Evolutionary conservation across 192 early-diverging fungal species (phyloP), one percentile per base, ranked within the genome.

Genomic region (Glomus cerebriforme): DNA sequence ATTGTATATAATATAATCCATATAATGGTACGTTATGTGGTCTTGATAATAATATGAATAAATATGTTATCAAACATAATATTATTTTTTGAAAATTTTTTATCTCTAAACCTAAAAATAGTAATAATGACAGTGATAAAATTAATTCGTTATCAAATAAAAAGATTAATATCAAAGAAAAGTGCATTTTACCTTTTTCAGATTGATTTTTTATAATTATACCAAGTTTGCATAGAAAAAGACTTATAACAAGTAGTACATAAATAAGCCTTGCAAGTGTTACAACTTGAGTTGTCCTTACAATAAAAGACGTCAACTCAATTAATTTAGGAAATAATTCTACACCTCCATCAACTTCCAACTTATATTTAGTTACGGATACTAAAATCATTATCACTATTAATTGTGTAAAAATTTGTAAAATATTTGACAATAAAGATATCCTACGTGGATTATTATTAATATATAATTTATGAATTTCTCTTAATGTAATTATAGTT

Each of bases 11-110:
- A 80, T 91, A 93, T 54, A 92, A 60, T 2, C 78, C 75, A 78
- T 90, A 92, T 59, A 92, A 59, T 3, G 86, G 74, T 6, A 90
- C 86, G 80, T 92, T 90, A 79, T 93, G 90, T 39, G 89, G 82
- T 12, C 88, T 85, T 7, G 88, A 83, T 6, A 94, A 82, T 60
- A 94, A 85, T 31, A 92, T 77, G 59, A 94, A 62, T n/a, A 94
- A 63, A 22, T 90, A 88, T 64, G 89, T 86, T 6, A 84, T 67
- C 3, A 84, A 70, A 10, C 85, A 82, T 66, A 93, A 71, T 29
- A 85, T 27, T 54, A 87, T 54, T 8, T 47, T 65, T 26, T 82
- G 79, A 83, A 85, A 8, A 79, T 49, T 29, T 43, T 27, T 74
- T 63, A 45, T 47, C 15, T 63, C 27, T 22, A 17, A 19, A 7